Base-by-base conservation (phyloP, 2,329 filamentous ascomycete species). In the Orbilia ellipsospora region DNA sequence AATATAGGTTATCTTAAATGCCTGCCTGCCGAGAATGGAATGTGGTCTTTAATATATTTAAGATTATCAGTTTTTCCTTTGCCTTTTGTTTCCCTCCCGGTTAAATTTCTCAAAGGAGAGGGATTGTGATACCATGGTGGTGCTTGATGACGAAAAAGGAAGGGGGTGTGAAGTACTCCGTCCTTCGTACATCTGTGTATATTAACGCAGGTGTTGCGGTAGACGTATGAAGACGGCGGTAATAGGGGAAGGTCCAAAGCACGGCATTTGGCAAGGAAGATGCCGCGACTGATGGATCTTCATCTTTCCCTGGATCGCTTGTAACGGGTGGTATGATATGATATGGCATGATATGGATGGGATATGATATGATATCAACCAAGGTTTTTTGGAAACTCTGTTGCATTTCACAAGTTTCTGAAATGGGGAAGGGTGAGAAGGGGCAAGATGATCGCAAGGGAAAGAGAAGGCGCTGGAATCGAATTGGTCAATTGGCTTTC, bases 181-280 rank as follows among this genome's bases (percentile, higher is more conserved):
- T 48, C 6, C 10, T 48, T n/a, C 44, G 23, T 18, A 18, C 13
- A n/a, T 15, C 13, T 15, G 51, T 31, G 20, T 15, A 26, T 23
- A 23, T 36, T 23, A 40, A n/a, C 18, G 18, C 31, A 23, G 54
- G 65, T 69, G 65, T 54, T 69, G 59, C 65, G 65, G 59, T 62
- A 69, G 56, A 61, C 23, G 65, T 69, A 68, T 51, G 55, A 36
- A 68, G 36, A 68, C 61, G 52, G 56, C 45, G 55, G 64, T 54
- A 59, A 52, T 13, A 20, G 48, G 6, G 40, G 18, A 10, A 20
- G 26, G 26, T 40, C 6, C 42, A 13, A 18, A 56, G 6, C n/a
- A 42, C n/a, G 26, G 28, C 7, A 48, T 48, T 18, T 48, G 44
- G 44, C 44, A 48, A 48, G 40, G 31, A 45, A 45, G 55, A 44